Evolutionary conservation across 2,329 filamentous ascomycete genomes (phyloP).

Genomic region (Epicoccum sorghinum): DNA sequence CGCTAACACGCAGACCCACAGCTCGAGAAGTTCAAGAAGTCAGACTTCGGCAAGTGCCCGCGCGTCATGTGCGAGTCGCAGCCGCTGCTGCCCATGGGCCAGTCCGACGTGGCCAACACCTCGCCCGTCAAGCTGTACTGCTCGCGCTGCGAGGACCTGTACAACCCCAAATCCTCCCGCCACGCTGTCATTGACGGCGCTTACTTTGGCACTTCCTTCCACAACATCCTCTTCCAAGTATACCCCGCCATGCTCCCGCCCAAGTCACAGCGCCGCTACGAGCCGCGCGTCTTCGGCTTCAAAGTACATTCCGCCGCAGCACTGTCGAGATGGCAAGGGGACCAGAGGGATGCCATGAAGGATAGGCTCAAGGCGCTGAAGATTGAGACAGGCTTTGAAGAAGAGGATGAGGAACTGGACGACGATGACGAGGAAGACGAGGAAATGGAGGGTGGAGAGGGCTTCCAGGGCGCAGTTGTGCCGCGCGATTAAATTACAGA

Average conservation of each 20-base stretch:
- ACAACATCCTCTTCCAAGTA: conserved; percentile 99
- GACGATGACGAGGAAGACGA: conserved; percentile 62
- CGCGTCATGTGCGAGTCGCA: conserved; percentile 94
- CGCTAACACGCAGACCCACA: conserved; percentile 50
- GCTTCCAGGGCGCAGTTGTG: conserved; percentile 33
- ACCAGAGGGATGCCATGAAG: conserved; percentile 81
- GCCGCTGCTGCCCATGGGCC: conserved; percentile 91
- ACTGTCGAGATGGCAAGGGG: conserved; percentile 88
- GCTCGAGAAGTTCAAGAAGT: conserved; percentile 99
- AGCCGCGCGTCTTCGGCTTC: conserved; percentile 92
- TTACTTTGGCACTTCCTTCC: conserved; percentile 97
- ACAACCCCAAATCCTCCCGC: conserved; percentile 97
- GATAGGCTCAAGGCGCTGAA: conserved; percentile 70
- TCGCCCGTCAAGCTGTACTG: conserved; percentile 98
- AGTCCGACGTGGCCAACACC: conserved; percentile 84
- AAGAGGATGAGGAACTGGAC: conserved; percentile 66
- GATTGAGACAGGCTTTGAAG: conserved; percentile 81
- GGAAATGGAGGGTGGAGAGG: conserved; percentile 38
- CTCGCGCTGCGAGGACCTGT: conserved; percentile 94
- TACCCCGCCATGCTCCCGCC: conserved; percentile 87
- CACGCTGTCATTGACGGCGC: conserved; percentile 96
- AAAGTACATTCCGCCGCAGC: conserved; percentile 90
- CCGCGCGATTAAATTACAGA: conserved; percentile 4
- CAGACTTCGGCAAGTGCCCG: conserved; percentile 96
- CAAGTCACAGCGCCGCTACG: conserved; percentile 85